A percentile compares a stretch with the other conserved stretches of the same genome.
These are phyloP conservation scores for Copromyces sp. DNA, from an alignment of 495 filamentous ascomycete genomes.

Conservation along the genomic window DNA sequence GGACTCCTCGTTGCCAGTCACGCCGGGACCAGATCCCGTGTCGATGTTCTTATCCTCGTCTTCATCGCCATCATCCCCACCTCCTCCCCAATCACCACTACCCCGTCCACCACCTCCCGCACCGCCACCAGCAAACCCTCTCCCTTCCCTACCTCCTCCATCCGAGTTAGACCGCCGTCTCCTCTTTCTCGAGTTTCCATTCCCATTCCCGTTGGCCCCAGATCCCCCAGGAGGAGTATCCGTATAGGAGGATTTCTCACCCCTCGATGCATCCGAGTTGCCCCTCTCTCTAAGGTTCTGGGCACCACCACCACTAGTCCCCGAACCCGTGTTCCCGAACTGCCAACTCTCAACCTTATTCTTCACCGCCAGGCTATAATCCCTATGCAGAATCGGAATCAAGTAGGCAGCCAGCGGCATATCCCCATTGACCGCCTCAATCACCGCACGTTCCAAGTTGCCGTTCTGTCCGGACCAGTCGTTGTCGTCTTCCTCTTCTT, in stretches of 20 bases:
- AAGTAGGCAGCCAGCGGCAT: constrained; percentile 12
- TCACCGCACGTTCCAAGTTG: constrained; percentile 14
- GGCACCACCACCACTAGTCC: not conserved
- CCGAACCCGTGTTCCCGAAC: constrained; percentile 2
- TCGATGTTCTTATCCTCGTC: constrained; percentile 10
- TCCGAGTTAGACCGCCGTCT: constrained; percentile 10
- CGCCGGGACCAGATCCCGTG: not conserved
- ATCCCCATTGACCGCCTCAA: constrained; percentile 15
- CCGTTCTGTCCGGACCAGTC: constrained; percentile 20
- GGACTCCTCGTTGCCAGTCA: constrained; percentile 1
- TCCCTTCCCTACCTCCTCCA: not conserved
- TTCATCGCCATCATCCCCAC: constrained; percentile 7
- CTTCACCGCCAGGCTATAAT: constrained; percentile 10
- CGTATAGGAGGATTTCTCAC: constrained; percentile 2
- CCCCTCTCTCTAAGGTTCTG: not conserved
- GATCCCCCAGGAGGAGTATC: not conserved
- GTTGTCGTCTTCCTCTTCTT: constrained; percentile 10
- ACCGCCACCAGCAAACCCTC: not conserved
- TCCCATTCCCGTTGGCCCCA: not conserved
- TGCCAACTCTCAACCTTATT: constrained; percentile 19
- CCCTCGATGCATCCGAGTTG: constrained; percentile 3
- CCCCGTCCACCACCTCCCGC: not conserved
- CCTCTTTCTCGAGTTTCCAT: constrained; percentile 7
- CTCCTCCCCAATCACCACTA: not conserved
- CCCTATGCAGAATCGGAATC: constrained; percentile 15